phyloP scores from a whole-genome alignment of 2,329 filamentous ascomycete species.

The Cyclaneusma minus region DNA sequence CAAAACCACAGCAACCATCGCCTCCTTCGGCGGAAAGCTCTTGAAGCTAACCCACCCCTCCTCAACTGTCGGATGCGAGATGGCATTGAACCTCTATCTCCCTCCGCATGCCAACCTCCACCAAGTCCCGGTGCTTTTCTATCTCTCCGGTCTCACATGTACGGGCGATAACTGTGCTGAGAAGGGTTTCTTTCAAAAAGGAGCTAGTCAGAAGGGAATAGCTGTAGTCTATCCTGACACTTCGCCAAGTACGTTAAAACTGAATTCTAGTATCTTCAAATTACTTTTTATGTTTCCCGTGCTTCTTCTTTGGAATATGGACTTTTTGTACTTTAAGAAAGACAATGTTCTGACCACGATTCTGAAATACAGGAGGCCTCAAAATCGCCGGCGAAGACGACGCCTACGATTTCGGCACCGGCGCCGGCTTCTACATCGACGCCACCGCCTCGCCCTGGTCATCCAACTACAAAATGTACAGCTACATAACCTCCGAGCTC shows the following conservation, averaged over 20 bases:
- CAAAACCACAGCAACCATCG: constrained; percentile 77
- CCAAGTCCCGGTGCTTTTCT: constrained; percentile 76
- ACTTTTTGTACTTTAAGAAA: background rate
- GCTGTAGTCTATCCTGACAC: constrained; percentile 95
- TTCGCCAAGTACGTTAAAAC: constrained; percentile 67
- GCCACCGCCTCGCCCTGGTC: constrained; percentile 62
- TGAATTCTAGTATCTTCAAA: background rate
- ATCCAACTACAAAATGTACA: constrained; percentile 83
- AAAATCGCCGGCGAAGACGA: constrained; percentile 75
- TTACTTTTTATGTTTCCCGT: background rate
- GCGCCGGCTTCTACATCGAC: constrained; percentile 90
- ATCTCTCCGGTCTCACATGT: constrained; percentile 88
- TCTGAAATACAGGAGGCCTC: constrained; percentile 42
- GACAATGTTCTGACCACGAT: background rate
- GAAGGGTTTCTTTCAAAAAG: constrained; percentile 82
- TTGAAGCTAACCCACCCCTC: constrained; percentile 86
- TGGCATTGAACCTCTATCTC: constrained; percentile 86
- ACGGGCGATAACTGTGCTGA: constrained; percentile 74
- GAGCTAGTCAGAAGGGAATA: constrained; percentile 65
- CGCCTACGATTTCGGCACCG: constrained; percentile 78
- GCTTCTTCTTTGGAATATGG: background rate
- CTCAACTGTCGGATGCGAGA: constrained; percentile 64
- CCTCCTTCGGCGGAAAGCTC: constrained; percentile 85
- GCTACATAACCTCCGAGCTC: constrained; percentile 81
- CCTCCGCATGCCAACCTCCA: constrained; percentile 50